phyloP scores from a whole-genome alignment of 1,284 basidiomycete species.

The Xerocomus amazonicus region DNA sequence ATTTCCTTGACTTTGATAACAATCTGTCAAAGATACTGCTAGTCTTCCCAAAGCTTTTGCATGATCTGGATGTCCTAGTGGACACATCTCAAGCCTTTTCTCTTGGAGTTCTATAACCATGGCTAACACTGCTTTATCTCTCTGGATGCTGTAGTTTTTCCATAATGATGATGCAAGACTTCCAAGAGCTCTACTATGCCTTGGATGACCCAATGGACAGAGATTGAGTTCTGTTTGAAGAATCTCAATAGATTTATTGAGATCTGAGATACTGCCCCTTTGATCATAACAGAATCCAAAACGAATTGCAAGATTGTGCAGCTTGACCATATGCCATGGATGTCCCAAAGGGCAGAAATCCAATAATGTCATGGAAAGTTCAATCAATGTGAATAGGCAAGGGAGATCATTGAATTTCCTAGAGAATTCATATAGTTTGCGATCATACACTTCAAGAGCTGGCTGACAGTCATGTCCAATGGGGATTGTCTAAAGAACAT shows the following conservation, averaged over 20 bases:
- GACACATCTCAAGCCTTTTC: neutral
- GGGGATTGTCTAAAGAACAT: neutral
- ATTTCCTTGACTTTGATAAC: neutral
- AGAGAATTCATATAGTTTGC: neutral
- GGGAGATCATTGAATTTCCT: neutral
- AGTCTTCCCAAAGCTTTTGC: neutral
- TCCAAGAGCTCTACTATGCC: neutral
- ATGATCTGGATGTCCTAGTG: neutral
- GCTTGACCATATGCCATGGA: neutral
- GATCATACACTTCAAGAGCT: neutral
- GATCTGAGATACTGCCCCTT: neutral
- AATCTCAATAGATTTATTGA: neutral
- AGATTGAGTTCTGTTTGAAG: neutral
- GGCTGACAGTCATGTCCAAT: neutral
- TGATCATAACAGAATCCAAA: neutral
- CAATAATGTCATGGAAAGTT: neutral
- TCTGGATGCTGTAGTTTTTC: neutral
- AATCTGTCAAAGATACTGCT: neutral
- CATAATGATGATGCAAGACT: neutral
- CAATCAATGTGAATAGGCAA: neutral
- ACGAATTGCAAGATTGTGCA: neutral
- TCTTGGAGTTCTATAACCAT: neutral
- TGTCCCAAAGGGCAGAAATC: neutral
- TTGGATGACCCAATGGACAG: neutral
- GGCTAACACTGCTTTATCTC: neutral